Evolutionary conservation across 192 early-diverging fungal species (phyloP).

Genomic region (Linderina pennispora): DNA sequence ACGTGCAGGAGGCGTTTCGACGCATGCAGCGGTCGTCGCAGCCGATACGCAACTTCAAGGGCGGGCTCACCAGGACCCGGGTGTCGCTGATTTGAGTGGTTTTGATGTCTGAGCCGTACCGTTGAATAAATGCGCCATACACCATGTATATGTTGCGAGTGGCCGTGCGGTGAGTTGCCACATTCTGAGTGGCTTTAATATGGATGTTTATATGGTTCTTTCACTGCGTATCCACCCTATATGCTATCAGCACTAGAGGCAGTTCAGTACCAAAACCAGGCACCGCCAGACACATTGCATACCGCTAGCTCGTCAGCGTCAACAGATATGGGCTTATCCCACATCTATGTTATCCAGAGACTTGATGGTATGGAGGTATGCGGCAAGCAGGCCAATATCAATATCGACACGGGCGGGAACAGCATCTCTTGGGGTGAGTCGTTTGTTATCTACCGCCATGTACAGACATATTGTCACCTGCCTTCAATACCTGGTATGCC

Average conservation of each 20-base stretch:
- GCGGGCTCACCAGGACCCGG: slow-evolving; percentile 64
- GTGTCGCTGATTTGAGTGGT: slow-evolving; percentile 70
- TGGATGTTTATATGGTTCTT: too few species aligned
- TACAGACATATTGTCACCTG: not conserved
- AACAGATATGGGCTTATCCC: not conserved
- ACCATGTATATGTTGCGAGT: too few species aligned
- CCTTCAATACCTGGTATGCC: not conserved
- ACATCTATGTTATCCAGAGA: not conserved
- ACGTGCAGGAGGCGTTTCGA: slow-evolving; percentile 94
- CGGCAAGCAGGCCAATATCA: not conserved
- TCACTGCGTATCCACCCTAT: too few species aligned
- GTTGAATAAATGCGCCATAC: too few species aligned
- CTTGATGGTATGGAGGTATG: not conserved
- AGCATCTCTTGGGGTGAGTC: not conserved
- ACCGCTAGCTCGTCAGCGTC: not conserved
- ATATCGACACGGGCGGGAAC: not conserved
- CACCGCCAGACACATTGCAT: not conserved
- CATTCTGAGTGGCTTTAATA: too few species aligned
- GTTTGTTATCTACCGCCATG: not conserved
- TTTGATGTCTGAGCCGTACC: too few species aligned
- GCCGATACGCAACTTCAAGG: slow-evolving; percentile 71
- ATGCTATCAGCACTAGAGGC: too few species aligned
- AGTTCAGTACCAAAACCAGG: too few species aligned
- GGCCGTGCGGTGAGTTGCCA: too few species aligned
- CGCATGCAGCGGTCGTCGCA: slow-evolving; percentile 66